Conservation (phyloP, 2,329 filamentous ascomycete species). For the Penicillium sclerotiorum region DNA sequence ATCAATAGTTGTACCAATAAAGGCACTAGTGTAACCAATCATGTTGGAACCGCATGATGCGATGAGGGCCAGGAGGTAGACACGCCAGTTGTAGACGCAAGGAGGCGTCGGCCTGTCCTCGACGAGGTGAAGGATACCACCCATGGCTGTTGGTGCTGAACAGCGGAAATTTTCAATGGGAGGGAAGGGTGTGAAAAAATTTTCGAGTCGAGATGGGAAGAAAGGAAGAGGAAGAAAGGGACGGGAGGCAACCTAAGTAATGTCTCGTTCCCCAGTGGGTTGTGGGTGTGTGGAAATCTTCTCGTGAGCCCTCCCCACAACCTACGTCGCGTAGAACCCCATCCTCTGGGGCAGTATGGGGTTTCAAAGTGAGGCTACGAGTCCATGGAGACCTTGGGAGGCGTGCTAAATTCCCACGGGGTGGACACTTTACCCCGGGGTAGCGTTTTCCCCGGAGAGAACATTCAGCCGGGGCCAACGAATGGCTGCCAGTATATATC, state of each 20-base stretch:
- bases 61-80: conserved; percentile 57
- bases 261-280: conserved; percentile 12
- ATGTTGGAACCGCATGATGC: conserved; percentile 61
- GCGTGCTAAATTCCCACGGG: conserved; percentile 18
- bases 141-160: conserved; percentile 26
- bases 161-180: conserved; percentile 7
- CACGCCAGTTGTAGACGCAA: conserved; percentile 62
- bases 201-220: conserved; percentile 10
- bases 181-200: conserved; percentile 2
- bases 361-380: conserved; percentile 22
- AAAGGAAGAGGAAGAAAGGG: conserved; percentile 13
- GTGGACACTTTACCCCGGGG: conserved; percentile 28
- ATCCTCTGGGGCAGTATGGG: conserved; percentile 33
- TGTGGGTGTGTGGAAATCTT: conserved; percentile 22
- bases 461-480: conserved; percentile 29
- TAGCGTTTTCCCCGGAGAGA: conserved; percentile 36
- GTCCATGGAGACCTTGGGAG: conserved; percentile 23
- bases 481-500: conserved; percentile 21
- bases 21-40: conserved; percentile 69
- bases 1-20: conserved; percentile 76
- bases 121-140: conserved; percentile 38
- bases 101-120: conserved; percentile 57
- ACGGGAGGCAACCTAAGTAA: conserved; percentile 22
- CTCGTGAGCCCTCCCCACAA: conserved; percentile 30
- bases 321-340: conserved; percentile 25